Conservation (phyloP, 768 basidiomycete genomes). For the Suillus subluteus region DNA sequence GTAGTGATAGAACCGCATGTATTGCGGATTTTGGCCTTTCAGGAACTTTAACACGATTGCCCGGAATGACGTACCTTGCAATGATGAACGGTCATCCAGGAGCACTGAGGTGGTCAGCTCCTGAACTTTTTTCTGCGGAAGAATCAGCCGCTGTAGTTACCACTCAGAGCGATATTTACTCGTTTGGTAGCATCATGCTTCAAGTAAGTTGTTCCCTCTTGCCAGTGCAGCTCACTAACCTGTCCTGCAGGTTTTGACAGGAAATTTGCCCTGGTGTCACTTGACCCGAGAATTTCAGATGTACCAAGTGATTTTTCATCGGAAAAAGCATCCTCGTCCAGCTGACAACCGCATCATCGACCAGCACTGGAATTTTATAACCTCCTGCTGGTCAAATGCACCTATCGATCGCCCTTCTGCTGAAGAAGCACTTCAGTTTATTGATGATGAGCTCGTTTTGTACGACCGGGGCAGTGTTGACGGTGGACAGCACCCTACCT, state of each 20-base stretch:
- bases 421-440: background rate
- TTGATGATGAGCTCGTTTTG: background rate
- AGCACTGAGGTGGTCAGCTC: conserved; percentile 47
- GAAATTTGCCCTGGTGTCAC: background rate
- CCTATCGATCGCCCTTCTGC: background rate
- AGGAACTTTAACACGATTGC: conserved; percentile 38
- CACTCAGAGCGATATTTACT: conserved; percentile 32
- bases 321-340: background rate
- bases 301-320: too few relatives aligned
- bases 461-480: background rate
- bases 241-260: background rate
- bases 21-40: conserved; percentile 51
- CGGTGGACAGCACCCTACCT: background rate
- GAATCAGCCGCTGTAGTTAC: background rate
- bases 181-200: conserved; percentile 41
- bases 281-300: background rate
- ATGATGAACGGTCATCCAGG: conserved; percentile 12
- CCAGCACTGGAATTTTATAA: background rate
- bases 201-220: conserved; percentile 15
- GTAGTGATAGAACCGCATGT: conserved; percentile 38
- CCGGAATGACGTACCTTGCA: conserved; percentile 20
- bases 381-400: background rate
- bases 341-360: background rate
- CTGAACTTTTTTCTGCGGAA: conserved; percentile 33
- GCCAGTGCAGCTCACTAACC: background rate